Evolutionary conservation across 345 rosid species (phyloP).

Genomic region (Citropsis articulata): DNA sequence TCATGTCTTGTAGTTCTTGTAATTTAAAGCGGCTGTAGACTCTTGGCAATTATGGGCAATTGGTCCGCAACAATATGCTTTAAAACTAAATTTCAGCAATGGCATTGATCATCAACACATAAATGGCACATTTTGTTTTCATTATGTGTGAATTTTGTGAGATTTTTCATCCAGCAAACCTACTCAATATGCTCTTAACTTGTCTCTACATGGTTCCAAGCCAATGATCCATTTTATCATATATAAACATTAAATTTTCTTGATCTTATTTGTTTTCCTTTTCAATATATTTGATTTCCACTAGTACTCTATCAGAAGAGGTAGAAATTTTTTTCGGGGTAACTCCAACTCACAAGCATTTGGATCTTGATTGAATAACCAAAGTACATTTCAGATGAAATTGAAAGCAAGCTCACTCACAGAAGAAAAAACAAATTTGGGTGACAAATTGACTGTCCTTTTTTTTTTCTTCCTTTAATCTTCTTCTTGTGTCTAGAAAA

Average conservation of each 20-base stretch:
- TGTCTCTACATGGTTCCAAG: neutral
- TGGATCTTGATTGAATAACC: neutral
- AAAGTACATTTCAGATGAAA: conserved; percentile 3
- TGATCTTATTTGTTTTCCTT: neutral
- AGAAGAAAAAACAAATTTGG: conserved; percentile 11
- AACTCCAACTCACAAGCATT: neutral
- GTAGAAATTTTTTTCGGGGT: neutral
- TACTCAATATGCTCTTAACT: conserved; percentile 1
- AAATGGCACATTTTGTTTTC: neutral
- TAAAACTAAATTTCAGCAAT: neutral
- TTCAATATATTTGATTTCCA: neutral
- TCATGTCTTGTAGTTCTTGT: too few relatives aligned
- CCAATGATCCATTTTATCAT: neutral
- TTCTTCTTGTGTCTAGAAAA: neutral
- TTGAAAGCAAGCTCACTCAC: conserved; percentile 6
- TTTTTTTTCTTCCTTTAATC: neutral
- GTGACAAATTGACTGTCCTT: neutral
- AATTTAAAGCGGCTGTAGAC: too few relatives aligned
- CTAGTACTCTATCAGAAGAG: neutral
- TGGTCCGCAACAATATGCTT: too few relatives aligned
- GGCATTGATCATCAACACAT: neutral
- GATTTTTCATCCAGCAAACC: neutral
- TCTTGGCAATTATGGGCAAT: too few relatives aligned
- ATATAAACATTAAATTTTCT: too few relatives aligned
- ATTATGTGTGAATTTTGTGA: neutral